Conservation (phyloP, 352 stramenopile genomes). For the Phytophthora palmivora region DNA sequence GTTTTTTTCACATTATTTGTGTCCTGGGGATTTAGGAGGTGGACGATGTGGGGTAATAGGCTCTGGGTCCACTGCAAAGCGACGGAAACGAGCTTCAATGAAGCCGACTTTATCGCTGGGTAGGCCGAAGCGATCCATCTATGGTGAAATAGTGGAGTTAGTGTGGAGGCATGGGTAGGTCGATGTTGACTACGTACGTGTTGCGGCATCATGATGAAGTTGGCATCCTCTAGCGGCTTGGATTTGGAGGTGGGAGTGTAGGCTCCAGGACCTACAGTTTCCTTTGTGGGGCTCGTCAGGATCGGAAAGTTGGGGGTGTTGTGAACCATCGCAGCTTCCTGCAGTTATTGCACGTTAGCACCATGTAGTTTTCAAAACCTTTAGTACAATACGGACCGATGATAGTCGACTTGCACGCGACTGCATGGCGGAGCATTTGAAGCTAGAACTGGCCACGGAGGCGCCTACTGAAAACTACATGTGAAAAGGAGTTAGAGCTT, state of each 20-base stretch:
- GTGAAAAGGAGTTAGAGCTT: neutral
- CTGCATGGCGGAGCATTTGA: constrained; percentile 71
- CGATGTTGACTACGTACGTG: constrained; percentile 54
- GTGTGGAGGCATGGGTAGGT: too few relatives aligned
- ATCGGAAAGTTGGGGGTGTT: constrained; percentile 77
- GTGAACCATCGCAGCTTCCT: constrained; percentile 78
- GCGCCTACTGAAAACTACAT: constrained; percentile 66
- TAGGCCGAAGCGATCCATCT: constrained; percentile 73
- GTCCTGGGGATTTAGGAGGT: constrained; percentile 6
- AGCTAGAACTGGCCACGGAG: constrained; percentile 69
- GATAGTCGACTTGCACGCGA: constrained; percentile 60
- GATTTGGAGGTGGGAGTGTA: constrained; percentile 44
- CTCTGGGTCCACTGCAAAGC: constrained; percentile 60
- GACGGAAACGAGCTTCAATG: constrained; percentile 71
- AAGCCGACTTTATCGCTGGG: constrained; percentile 51
- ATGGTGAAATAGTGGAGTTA: neutral
- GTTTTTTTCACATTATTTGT: too few relatives aligned
- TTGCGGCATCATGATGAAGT: constrained; percentile 79
- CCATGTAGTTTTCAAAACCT: too few relatives aligned
- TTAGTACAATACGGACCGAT: constrained; percentile 41
- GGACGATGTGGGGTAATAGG: constrained; percentile 23
- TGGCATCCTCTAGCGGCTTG: constrained; percentile 51
- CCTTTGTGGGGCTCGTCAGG: constrained; percentile 55
- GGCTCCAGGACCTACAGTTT: constrained; percentile 56
- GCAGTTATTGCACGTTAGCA: constrained; percentile 3